Conservation (phyloP, 371 early-diverging fungal species). For the Conidiobolus incongruus region DNA sequence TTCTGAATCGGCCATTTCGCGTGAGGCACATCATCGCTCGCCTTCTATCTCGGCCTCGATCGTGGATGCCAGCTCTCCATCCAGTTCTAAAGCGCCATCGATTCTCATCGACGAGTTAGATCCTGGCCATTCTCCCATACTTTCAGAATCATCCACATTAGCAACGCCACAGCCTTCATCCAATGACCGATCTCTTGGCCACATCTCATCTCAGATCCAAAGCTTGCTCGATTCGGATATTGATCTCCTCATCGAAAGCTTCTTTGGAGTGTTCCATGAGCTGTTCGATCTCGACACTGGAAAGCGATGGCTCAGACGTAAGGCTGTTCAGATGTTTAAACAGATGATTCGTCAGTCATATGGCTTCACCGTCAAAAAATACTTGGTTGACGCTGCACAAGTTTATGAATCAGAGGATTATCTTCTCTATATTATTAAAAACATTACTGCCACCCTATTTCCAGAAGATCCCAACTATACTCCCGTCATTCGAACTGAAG, state of each 20-base stretch:
- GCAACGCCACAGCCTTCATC: neutral
- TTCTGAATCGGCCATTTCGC: neutral
- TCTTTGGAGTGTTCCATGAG: conserved; percentile 8
- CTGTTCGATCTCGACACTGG: conserved; percentile 7
- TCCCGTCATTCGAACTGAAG: too few species aligned
- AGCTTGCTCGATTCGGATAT: conserved; percentile 3
- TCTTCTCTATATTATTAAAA: too few species aligned
- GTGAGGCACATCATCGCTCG: too few species aligned
- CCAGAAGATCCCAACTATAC: too few species aligned
- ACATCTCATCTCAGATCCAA: too few species aligned
- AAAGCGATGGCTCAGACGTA: conserved; percentile 10
- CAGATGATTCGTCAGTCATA: conserved; percentile 8
- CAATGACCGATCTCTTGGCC: conserved; percentile 3
- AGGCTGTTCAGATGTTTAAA: conserved; percentile 6
- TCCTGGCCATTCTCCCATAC: too few species aligned
- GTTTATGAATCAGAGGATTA: too few species aligned
- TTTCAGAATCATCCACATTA: too few species aligned
- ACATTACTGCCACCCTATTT: too few species aligned
- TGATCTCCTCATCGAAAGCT: conserved; percentile 8
- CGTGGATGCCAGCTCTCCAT: neutral
- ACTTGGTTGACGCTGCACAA: too few species aligned
- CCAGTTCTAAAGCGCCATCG: neutral
- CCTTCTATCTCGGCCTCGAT: neutral
- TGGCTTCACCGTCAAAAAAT: conserved; percentile 5
- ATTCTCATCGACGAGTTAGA: too few species aligned